Evolutionary conservation across 2,329 filamentous ascomycete species (phyloP).

Genomic region (Fusarium algeriense): DNA sequence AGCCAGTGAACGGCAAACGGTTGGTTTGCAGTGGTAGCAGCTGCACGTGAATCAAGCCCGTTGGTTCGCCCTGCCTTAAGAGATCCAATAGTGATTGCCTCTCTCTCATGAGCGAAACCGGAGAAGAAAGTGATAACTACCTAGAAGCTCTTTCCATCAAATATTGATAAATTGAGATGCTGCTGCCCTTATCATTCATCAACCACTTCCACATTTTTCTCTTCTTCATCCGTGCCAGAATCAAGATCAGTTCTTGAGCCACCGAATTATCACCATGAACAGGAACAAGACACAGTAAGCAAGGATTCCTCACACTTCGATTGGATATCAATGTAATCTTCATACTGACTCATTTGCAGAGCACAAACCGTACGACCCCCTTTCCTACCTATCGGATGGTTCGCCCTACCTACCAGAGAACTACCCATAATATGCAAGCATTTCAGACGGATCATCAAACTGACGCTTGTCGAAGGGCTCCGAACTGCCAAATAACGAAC

Average conservation of each 20-base stretch:
- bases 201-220: background rate
- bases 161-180: background rate
- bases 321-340: background rate
- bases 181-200: background rate
- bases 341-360: background rate
- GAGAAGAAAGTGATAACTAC: background rate
- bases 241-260: background rate
- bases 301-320: background rate
- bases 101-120: background rate
- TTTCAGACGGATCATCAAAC: background rate
- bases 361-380: constrained; percentile 23
- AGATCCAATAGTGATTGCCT: constrained; percentile 1
- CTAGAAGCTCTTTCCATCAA: constrained; percentile 1
- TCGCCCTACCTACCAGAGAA: background rate
- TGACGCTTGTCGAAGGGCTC: constrained; percentile 20
- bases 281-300: constrained; percentile 26
- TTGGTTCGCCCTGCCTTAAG: constrained; percentile 16
- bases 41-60: constrained; percentile 32
- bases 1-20: background rate
- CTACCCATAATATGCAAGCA: background rate
- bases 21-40: constrained; percentile 21
- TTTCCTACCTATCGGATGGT: background rate
- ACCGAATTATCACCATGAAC: constrained; percentile 17
- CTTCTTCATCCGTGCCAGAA: background rate
- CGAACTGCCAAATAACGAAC: background rate